Evolutionary conservation across 192 early-diverging fungal species (phyloP), one percentile per base, ranked within the genome.

Genomic region (Gamsiella multidivaricata): DNA sequence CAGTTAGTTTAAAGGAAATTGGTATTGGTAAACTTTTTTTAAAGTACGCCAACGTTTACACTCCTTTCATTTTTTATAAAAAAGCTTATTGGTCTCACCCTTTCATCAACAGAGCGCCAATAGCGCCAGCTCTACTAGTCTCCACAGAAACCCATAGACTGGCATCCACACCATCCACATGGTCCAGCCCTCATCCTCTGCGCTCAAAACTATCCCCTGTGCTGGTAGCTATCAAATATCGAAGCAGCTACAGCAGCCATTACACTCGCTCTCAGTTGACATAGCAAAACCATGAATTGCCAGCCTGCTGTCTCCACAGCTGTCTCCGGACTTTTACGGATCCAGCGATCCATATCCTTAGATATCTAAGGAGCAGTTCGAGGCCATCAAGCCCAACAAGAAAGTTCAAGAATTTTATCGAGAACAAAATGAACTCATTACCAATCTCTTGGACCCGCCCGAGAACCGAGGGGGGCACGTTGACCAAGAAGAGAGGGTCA

Each of bases 361-460:
- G 70, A 81, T 82, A 50, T 80, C 85, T 11, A 83, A 85, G 52
- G 84, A 86, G 2, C 85, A 88, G 43, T 84, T 88, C 5, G 51
- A 50, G 15, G 69, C 80, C 5, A 85, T 74, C 0, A 49, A 65
- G 2, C 81, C 76, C 5, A 81, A 78, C 54, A 83, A 83, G 33
- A 81, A 85, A 6, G 69, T 93, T n/a, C 82, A 80, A 36, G 74
- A 83, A 25, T 97, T 94, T 65, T 97, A 97, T 78, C 67, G 90
- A 53, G 71, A 84, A 34, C 95, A 97, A 67, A 95, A 97, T 67
- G 88, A 92, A 47, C 83, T 91, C 42, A 96, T 96, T 70, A 84
- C 92, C 51, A 83, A 86, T 51, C 87, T 94, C 42, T 74, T 96
- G 34, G 80, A 83, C 9, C 87, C 91, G 23, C 62, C 80, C 25